Evolutionary conservation across 306 rosid species (phyloP), one percentile per base, ranked within the genome.

Genomic region (Acmispon strigosus): DNA sequence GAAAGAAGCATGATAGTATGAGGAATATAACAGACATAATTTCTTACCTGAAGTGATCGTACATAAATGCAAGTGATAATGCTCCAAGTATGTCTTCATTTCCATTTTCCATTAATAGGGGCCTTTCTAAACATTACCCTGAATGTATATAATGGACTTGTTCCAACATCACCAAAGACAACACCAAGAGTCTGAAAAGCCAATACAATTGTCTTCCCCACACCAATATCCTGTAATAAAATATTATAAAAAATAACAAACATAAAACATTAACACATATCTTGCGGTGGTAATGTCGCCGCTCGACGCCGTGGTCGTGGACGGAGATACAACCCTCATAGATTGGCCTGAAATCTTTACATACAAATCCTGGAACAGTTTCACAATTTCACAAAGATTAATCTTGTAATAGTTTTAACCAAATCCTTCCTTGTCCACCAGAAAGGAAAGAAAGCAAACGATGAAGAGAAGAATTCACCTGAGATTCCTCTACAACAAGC

Each of bases 101-200:
- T 52, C 78, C n/a, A n/a, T n/a, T n/a, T n/a, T n/a, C n/a, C 99
- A 66, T 85, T 82, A 44, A 95, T 95, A 65, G 99, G 96, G 10
- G 95, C 92, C 76, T 95, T 95, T 76, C 83, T 87, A 80, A 95
- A 95, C 96, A 95, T 91, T 70, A 95, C 99, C 66, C 92, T 86
- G 77, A 95, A 95, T 41, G 99, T 91, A 81, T 95, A 95, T 63
- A 95, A 79, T 15, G 99, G 99, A 80, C 99, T 91, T 6, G 99
- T 95, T 74, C 97, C 99, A 82, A 95, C 99, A 82, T 95, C 99
- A 76, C 99, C 99, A 79, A 95, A 95, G 75, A 95, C 97, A 70
- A 95, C 92, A 76, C 99, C 99, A 72, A 91, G 97, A 50, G 97
- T 95, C 81, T 95, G 97, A 78, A 89, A 89, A 77, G 88, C 91